A percentile compares a stretch with the other conserved stretches of the same genome.
phyloP scores from a whole-genome alignment of 2,329 filamentous ascomycete species.

The Colletotrichum zoysiae region DNA sequence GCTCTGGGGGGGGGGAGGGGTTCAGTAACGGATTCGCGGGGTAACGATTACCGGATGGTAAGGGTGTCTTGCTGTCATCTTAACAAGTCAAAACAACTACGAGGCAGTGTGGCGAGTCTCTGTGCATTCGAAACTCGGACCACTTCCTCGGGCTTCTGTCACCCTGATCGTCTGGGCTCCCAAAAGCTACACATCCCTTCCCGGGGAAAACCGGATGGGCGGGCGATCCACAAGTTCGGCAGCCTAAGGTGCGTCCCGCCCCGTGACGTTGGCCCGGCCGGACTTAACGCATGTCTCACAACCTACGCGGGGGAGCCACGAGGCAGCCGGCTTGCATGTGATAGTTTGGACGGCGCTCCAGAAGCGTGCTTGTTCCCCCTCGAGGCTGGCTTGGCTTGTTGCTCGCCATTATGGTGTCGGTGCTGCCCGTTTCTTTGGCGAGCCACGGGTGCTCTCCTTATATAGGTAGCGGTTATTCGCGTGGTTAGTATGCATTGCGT shows the following conservation, averaged over 20 bases:
- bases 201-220: background rate
- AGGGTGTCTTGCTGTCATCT: slow-evolving; percentile 37
- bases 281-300: slow-evolving; percentile 5
- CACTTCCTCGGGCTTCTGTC: slow-evolving; percentile 3
- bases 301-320: background rate
- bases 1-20: slow-evolving; percentile 1
- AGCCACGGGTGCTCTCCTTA: background rate
- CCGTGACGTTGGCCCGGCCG: background rate
- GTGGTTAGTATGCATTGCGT: background rate
- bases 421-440: background rate
- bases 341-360: background rate
- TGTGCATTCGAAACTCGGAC: slow-evolving; percentile 13
- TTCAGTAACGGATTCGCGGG: slow-evolving; percentile 29
- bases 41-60: slow-evolving; percentile 26
- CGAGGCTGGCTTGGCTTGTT: background rate
- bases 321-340: background rate
- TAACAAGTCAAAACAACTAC: slow-evolving; percentile 22
- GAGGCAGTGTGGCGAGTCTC: slow-evolving; percentile 3
- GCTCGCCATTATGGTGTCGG: background rate
- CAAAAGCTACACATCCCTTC: background rate
- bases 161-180: background rate
- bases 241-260: background rate
- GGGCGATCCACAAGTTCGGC: background rate
- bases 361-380: background rate
- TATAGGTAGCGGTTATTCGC: background rate